Evolutionary conservation across 179 eudicot species (phyloP).

Genomic region (Drosera spatulata): DNA sequence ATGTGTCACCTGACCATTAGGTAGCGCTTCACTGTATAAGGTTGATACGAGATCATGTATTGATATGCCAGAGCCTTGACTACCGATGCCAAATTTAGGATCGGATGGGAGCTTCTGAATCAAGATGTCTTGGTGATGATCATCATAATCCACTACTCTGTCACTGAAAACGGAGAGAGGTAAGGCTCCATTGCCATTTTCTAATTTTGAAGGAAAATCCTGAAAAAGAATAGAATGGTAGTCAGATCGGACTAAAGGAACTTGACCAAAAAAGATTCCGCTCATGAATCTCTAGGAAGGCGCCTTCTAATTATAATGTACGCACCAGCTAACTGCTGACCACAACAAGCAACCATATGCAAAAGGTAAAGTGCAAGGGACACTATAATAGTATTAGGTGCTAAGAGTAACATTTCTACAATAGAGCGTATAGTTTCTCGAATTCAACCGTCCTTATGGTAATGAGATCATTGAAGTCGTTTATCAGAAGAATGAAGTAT

Average conservation of each 20-base stretch:
- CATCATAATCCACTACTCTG: slow-evolving; percentile 27
- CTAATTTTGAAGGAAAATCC: slow-evolving; percentile 13
- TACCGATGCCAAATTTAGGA: slow-evolving; percentile 21
- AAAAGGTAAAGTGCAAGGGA: background rate
- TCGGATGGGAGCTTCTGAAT: slow-evolving; percentile 17
- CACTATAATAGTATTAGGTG: background rate
- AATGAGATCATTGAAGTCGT: background rate
- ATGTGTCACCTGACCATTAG: slow-evolving; percentile 37
- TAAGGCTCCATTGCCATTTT: slow-evolving; percentile 16
- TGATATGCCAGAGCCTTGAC: slow-evolving; percentile 26
- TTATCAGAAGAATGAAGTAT: background rate
- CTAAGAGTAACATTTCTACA: background rate
- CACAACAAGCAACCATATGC: no score
- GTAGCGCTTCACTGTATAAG: slow-evolving; percentile 54
- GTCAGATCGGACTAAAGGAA: background rate
- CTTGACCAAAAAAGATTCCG: no score
- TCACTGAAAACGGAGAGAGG: slow-evolving; percentile 34
- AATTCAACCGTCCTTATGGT: background rate
- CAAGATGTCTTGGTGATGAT: slow-evolving; percentile 22
- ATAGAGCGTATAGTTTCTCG: background rate
- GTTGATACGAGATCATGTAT: slow-evolving; percentile 59
- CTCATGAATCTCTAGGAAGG: no score
- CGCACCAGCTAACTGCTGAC: no score
- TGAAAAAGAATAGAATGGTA: background rate
- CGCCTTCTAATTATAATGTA: no score